Conservation (phyloP, 148 eudicot genomes). For the Pouteria glomerata region DNA sequence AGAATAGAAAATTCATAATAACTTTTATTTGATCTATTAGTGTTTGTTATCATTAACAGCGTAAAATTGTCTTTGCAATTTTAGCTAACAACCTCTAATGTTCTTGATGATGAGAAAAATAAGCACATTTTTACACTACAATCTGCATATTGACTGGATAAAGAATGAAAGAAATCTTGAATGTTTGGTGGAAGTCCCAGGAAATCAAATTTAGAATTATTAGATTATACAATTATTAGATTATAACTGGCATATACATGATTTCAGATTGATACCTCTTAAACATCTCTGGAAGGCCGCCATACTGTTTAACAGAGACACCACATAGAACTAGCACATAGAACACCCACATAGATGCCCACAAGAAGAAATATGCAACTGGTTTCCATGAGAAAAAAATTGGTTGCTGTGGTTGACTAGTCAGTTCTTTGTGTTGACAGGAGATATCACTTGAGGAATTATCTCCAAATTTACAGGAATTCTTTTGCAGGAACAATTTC, state of each 20-base stretch:
- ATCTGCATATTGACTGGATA: neutral
- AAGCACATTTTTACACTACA: too few species aligned
- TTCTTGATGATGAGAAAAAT: too few species aligned
- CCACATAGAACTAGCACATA: slow-evolving; percentile 69
- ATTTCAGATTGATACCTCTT: slow-evolving; percentile 46
- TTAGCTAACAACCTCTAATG: too few species aligned
- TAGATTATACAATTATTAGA: neutral
- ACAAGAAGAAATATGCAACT: slow-evolving; percentile 54
- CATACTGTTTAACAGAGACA: slow-evolving; percentile 58
- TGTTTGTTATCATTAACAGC: too few species aligned
- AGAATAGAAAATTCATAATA: too few species aligned
- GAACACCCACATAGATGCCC: slow-evolving; percentile 66
- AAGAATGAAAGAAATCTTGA: neutral
- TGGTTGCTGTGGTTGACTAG: slow-evolving; percentile 18
- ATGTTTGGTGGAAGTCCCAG: neutral
- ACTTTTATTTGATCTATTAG: too few species aligned
- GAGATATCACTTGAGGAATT: slow-evolving; percentile 14
- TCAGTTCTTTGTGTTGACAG: slow-evolving; percentile 22
- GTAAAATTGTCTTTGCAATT: too few species aligned
- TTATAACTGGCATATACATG: neutral
- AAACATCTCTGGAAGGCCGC: slow-evolving; percentile 84
- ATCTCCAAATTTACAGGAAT: slow-evolving; percentile 13
- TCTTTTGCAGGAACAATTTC: slow-evolving; percentile 48
- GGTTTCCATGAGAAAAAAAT: slow-evolving; percentile 57
- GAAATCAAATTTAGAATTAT: neutral